Conservation (phyloP, 1,139 yeast genomes). For the Blastobotrys capitulatus region DNA sequence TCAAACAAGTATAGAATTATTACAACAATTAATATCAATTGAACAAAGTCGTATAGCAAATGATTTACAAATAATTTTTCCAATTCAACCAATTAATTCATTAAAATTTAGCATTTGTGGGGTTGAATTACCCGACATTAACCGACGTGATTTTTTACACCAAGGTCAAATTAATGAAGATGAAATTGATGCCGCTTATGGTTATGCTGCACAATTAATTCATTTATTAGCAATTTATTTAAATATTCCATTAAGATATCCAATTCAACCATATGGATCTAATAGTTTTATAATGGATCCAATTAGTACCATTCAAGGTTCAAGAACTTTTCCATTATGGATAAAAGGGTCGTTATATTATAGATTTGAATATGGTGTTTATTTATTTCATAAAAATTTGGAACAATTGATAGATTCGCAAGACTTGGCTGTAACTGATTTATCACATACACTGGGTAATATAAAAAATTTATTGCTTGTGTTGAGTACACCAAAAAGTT, state of each 20-base stretch:
- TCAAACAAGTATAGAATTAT: slow-evolving; percentile 3
- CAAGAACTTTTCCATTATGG: slow-evolving; percentile 45
- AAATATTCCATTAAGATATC: slow-evolving; percentile 46
- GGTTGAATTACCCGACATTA: slow-evolving; percentile 22
- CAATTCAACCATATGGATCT: slow-evolving; percentile 46
- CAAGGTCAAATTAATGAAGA: slow-evolving; percentile 31
- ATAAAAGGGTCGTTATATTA: slow-evolving; percentile 42
- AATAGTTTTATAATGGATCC: slow-evolving; percentile 48
- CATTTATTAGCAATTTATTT: slow-evolving; percentile 40
- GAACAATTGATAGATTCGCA: slow-evolving; percentile 44
- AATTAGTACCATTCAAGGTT: slow-evolving; percentile 41
- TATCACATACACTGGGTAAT: slow-evolving; percentile 38
- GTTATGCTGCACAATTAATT: slow-evolving; percentile 44
- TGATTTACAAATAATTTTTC: slow-evolving; percentile 29
- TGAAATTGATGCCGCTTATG: slow-evolving; percentile 46
- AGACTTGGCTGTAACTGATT: slow-evolving; percentile 32
- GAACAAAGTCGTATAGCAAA: slow-evolving; percentile 26
- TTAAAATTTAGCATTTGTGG: slow-evolving; percentile 37
- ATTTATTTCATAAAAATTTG: slow-evolving; percentile 44
- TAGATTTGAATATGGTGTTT: slow-evolving; percentile 49
- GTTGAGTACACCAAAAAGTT: slow-evolving; percentile 13
- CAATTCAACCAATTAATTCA: slow-evolving; percentile 30
- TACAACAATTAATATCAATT: slow-evolving; percentile 13
- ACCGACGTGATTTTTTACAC: background rate
- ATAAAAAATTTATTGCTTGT: slow-evolving; percentile 36